phyloP scores from a whole-genome alignment of 768 basidiomycete species.

The Boletus vinaceobasis region DNA sequence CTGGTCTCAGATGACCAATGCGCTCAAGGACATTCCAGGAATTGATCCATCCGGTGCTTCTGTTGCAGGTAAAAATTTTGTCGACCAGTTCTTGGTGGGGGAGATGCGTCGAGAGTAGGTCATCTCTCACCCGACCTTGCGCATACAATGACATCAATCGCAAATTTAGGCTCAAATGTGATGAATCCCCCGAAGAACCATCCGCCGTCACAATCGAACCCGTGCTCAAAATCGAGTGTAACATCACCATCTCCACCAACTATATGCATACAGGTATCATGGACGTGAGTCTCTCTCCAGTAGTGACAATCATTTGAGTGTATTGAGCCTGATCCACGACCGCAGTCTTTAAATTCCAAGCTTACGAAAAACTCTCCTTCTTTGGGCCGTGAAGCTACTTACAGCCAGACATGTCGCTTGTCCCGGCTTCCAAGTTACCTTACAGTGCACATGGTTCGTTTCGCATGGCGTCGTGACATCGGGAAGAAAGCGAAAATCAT shows the following conservation, averaged over 20 bases:
- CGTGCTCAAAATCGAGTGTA: constrained; percentile 88
- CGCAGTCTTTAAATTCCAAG: constrained; percentile 79
- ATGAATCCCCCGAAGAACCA: constrained; percentile 79
- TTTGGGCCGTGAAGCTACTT: constrained; percentile 76
- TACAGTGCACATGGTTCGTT: constrained; percentile 93
- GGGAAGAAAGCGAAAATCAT: constrained; percentile 95
- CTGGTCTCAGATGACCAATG: constrained; percentile 69
- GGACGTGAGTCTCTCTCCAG: constrained; percentile 50
- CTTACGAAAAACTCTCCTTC: constrained; percentile 82
- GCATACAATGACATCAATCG: constrained; percentile 19
- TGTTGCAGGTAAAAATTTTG: constrained; percentile 49
- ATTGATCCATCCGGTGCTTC: constrained; percentile 31
- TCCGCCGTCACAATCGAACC: constrained; percentile 61
- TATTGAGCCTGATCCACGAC: background rate
- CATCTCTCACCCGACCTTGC: background rate
- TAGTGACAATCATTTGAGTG: constrained; percentile 1
- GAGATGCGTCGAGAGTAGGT: constrained; percentile 67
- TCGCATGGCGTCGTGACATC: constrained; percentile 91
- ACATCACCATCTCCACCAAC: constrained; percentile 83
- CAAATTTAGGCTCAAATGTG: constrained; percentile 62
- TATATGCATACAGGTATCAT: constrained; percentile 84
- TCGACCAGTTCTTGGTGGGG: constrained; percentile 80
- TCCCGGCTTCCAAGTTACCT: constrained; percentile 83
- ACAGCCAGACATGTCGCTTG: constrained; percentile 77
- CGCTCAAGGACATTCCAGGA: constrained; percentile 67